Evolutionary conservation across 169 alveolate species (phyloP), one percentile per base, ranked within the genome.

Genomic region (Perkinsus olseni): DNA sequence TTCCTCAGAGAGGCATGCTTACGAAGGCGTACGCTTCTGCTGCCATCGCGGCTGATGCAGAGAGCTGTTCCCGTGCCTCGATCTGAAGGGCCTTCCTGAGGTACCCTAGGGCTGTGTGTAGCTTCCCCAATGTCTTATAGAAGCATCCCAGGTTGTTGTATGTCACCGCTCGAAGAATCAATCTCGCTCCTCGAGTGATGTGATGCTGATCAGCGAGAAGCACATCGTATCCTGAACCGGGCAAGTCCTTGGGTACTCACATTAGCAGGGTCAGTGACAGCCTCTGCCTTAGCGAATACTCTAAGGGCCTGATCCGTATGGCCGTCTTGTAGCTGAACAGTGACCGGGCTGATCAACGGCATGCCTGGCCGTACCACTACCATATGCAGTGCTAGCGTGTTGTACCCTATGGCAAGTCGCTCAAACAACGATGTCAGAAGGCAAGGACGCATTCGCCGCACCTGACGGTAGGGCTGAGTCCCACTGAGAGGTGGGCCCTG

Each of bases 71-170:
- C 82, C 82, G 28, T 24, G 82, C 34, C 82, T 62, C 82, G 0
- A 62, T 62, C 82, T 13, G 8, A 62, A 62, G 82, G 28, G 82
- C 82, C 82, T 62, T 62, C 82, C 31, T 62, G 34, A 62, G 82
- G 82, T 62, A 62, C 82, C 82, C 82, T 74, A 95, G 93, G 38
- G 98, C 97, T 1, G 96, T 93, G 94, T 96, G 96, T 0, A 96
- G 94, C 94, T 96, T 95, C 28, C 95, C 95, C 34, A 93, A 92
- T 92, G 96, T 96, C 91, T 96, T 94, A 94, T 97, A 97, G 93
- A 96, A 97, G 94, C 97, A 95, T 39, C 97, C 97, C 91, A 97
- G 92, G 94, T 97, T 97, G 94, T 96, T 96, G 93, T 96, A 96
- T 20, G 98, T 96, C 92, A 97, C 96, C 74, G 97, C 96, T 34